Evolutionary conservation across 2,329 filamentous ascomycete genomes (phyloP).

Genomic region (Fusarium sp.): DNA sequence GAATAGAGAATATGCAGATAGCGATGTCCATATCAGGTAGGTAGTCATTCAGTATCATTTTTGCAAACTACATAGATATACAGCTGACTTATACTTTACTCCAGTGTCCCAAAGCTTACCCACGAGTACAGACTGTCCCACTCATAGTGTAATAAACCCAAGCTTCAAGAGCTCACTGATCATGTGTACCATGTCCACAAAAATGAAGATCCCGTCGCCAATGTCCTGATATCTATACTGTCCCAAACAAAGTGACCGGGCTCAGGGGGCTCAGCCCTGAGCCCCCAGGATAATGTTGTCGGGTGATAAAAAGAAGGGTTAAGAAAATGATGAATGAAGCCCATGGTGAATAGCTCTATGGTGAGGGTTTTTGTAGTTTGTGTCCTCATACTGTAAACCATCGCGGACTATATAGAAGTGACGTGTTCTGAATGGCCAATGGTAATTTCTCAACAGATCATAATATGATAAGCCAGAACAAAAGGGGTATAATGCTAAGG

Average conservation of each 20-base stretch:
- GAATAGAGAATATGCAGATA: neutral
- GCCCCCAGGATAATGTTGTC: neutral
- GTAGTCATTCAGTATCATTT: neutral
- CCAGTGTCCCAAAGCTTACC: neutral
- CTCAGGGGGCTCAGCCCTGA: neutral
- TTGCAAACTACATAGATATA: constrained; percentile 15
- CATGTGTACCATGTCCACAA: constrained; percentile 2
- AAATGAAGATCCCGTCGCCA: constrained; percentile 2
- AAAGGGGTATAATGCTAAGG: constrained; percentile 28
- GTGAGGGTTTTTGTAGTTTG: neutral
- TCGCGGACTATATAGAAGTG: neutral
- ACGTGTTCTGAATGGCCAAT: neutral
- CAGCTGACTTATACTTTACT: neutral
- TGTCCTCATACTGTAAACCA: neutral
- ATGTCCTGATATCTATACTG: constrained; percentile 14
- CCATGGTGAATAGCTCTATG: constrained; percentile 1
- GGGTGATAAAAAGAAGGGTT: neutral
- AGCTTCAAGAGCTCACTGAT: neutral
- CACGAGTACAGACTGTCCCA: neutral
- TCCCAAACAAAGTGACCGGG: neutral
- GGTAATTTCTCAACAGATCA: neutral
- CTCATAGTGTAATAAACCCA: neutral
- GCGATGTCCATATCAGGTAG: neutral
- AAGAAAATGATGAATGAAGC: neutral
- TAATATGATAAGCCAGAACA: constrained; percentile 19